phyloP scores from a whole-genome alignment of 495 filamentous ascomycete genomes.

The Tuber umbilicatum region DNA sequence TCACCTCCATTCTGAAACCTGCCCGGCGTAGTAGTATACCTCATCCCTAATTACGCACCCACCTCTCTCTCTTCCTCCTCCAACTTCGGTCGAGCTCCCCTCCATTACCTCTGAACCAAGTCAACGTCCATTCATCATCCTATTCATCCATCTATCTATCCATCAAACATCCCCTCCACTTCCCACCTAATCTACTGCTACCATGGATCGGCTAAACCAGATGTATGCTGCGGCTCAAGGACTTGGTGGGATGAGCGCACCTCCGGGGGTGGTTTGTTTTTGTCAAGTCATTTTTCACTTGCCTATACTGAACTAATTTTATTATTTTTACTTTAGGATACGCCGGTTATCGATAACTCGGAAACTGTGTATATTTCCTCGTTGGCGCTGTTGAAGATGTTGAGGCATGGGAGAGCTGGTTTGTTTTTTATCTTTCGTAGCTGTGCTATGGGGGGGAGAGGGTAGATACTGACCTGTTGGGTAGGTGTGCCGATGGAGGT shows the following conservation, averaged over 20 bases:
- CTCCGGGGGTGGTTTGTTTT: constrained; percentile 68
- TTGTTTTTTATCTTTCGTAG: constrained; percentile 10
- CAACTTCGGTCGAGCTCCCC: constrained; percentile 22
- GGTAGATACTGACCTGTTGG: constrained; percentile 17
- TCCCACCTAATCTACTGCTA: constrained; percentile 15
- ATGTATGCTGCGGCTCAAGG: constrained; percentile 73
- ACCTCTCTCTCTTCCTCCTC: background rate
- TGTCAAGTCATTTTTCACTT: constrained; percentile 22
- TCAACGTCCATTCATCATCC: constrained; percentile 21
- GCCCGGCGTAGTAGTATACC: background rate
- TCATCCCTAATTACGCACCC: background rate
- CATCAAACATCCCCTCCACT: constrained; percentile 3
- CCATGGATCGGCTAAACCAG: constrained; percentile 80
- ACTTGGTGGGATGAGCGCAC: constrained; percentile 64
- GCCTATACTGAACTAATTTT: constrained; percentile 9
- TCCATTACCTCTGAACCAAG: constrained; percentile 15
- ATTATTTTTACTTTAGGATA: constrained; percentile 27
- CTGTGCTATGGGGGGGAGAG: background rate
- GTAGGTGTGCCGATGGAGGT: constrained; percentile 90
- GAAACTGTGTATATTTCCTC: constrained; percentile 99
- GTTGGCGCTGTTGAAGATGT: constrained; percentile 94
- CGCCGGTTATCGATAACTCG: constrained; percentile 83
- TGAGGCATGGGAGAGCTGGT: constrained; percentile 91
- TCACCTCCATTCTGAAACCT: background rate
- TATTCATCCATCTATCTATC: constrained; percentile 25